Conservation (phyloP, 2,329 filamentous ascomycete genomes). For the Xylariaceae sp. region DNA sequence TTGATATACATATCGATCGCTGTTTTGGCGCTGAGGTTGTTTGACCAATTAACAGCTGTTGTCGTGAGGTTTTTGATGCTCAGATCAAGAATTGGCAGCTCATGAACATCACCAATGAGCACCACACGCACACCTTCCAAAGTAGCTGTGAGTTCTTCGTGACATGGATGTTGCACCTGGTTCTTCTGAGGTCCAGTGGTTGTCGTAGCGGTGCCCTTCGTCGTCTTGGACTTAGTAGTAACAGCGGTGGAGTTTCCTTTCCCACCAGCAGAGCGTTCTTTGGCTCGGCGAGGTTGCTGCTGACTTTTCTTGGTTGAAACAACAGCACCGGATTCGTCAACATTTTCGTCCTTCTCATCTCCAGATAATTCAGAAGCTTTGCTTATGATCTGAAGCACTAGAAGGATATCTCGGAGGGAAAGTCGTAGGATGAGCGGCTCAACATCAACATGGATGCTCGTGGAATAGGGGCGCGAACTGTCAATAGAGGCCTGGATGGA, state of each 20-base stretch:
- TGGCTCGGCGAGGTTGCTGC: constrained; percentile 45
- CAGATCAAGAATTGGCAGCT: constrained; percentile 89
- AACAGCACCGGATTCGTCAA: constrained; percentile 35
- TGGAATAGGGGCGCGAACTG: constrained; percentile 55
- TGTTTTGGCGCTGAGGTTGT: constrained; percentile 77
- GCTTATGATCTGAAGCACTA: constrained; percentile 87
- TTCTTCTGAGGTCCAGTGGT: constrained; percentile 27
- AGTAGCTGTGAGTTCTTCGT: constrained; percentile 78
- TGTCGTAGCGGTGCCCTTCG: constrained; percentile 34
- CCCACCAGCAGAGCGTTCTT: constrained; percentile 53
- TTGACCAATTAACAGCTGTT: constrained; percentile 86
- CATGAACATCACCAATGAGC: constrained; percentile 90
- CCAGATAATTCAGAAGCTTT: constrained; percentile 83
- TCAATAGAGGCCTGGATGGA: constrained; percentile 88
- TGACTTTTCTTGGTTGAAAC: constrained; percentile 51
- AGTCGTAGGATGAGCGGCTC: constrained; percentile 87
- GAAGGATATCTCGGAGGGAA: constrained; percentile 87
- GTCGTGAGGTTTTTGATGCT: constrained; percentile 87
- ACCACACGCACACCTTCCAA: constrained; percentile 88
- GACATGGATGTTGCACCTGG: constrained; percentile 31
- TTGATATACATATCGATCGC: constrained; percentile 93
- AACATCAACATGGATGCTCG: constrained; percentile 78
- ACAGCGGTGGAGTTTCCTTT: constrained; percentile 49
- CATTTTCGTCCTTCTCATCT: constrained; percentile 55
- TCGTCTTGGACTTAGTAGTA: constrained; percentile 36